A percentile compares a stretch with the other conserved stretches of the same genome.
Conservation (phyloP, 169 alveolate genomes). For the Babesia microti region DNA sequence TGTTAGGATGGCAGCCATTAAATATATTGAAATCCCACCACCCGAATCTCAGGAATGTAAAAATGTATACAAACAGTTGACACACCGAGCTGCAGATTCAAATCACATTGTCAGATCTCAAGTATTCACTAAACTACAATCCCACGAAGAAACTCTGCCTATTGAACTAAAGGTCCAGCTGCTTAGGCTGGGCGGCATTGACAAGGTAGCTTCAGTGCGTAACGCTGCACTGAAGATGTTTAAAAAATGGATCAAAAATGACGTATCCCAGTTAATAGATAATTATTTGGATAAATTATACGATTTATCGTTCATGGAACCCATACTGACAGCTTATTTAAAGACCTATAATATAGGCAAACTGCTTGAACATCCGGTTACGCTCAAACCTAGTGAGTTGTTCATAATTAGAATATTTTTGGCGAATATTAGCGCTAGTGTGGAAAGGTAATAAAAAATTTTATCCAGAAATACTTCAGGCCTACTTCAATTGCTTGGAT, state of each 20-base stretch:
- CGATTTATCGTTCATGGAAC: constrained; percentile 10
- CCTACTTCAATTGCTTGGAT: too few species aligned
- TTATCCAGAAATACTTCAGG: too few species aligned
- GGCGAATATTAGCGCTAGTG: too few species aligned
- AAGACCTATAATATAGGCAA: too few species aligned
- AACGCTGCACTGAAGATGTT: constrained; percentile 11
- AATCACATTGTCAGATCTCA: constrained; percentile 13
- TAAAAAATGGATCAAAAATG: constrained; percentile 5
- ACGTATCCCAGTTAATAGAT: constrained; percentile 10
- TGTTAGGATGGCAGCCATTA: constrained; percentile 14
- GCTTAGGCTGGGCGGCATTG: constrained; percentile 11
- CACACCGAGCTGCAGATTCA: constrained; percentile 11
- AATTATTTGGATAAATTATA: constrained; percentile 11
- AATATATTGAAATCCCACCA: constrained; percentile 7
- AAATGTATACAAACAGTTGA: constrained; percentile 5
- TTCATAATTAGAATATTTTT: too few species aligned
- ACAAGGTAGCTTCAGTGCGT: constrained; percentile 2
- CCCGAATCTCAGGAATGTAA: constrained; percentile 1
- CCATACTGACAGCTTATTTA: constrained; percentile 7
- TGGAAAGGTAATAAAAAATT: too few species aligned
- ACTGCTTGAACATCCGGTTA: too few species aligned
- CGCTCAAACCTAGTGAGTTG: too few species aligned
- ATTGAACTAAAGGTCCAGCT: constrained; percentile 14
- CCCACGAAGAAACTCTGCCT: constrained; percentile 6
- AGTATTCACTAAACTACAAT: constrained; percentile 15